Base-by-base conservation (phyloP, 345 rosid species). In the Hirschfeldia incana region DNA sequence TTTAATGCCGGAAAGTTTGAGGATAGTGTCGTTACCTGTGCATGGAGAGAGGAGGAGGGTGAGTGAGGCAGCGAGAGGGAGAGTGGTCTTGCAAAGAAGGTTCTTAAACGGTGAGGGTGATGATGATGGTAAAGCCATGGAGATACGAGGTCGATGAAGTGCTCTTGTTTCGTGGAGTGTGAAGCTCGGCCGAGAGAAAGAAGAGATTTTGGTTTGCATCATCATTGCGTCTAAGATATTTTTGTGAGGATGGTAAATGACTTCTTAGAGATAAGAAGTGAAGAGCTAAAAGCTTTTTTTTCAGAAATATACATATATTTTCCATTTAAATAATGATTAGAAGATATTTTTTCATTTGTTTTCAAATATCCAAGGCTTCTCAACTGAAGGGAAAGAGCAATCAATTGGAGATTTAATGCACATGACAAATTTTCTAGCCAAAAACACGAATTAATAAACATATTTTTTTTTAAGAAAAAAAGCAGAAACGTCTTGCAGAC, bases 51-150 rank as follows among this genome's bases (percentile, higher is more conserved):
- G 84, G 80, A 94, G 84, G 55, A 94, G 78, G 75, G 90, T 84
- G 75, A 84, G 83, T 33, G 98, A 88, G 84, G 89, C 91, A 75
- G 89, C 91, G 53, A 92, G 53, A 78, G 97, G 94, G 66, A 82
- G 60, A 63, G 84, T 64, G 28, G 91, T 84, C 30, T 85, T 86
- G 76, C 30, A 82, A 55, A 85, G 74, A 37, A 76, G 39, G 28
- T 59, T 59, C 62, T 13, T 66, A 75, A 79, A 74, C 4, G 75
- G 66, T 12, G 64, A 61, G 60, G 67, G 62, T 37, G 86, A 67
- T 17, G 85, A 77, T 42, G 83, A 57, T 76, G 61, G 30, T 62
- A 67, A 69, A 12, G 70, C 73, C 66, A 46, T 79, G 80, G 84
- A 85, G 69, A 58, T 75, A 66, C 74, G 80, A 71, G 80, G 64